A percentile compares a stretch with the other conserved stretches of the same genome.
phyloP scores from a whole-genome alignment of 257 asterid genomes.

The Asclepias syriaca region DNA sequence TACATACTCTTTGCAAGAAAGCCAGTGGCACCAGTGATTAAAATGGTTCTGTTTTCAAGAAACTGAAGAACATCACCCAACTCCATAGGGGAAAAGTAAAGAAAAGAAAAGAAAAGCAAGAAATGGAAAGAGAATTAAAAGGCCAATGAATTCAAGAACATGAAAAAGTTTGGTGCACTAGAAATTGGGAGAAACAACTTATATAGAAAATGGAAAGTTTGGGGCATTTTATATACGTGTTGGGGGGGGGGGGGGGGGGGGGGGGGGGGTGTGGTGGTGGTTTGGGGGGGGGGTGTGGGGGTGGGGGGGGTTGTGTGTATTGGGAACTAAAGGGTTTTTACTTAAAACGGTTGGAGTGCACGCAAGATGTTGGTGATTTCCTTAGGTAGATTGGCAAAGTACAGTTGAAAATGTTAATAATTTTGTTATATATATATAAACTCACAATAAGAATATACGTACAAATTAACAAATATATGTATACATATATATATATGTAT shows the following conservation, averaged over 20 bases:
- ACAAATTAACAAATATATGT: neutral
- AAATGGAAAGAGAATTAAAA: neutral
- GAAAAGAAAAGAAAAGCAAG: neutral
- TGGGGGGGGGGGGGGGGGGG: neutral
- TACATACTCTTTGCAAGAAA: slow-evolving; percentile 72
- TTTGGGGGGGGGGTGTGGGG: neutral
- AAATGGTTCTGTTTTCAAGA: slow-evolving; percentile 51
- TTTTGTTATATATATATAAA: neutral
- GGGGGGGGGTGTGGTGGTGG: no score
- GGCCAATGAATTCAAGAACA: neutral
- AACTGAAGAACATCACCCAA: slow-evolving; percentile 47
- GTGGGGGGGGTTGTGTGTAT: no score
- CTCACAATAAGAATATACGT: neutral
- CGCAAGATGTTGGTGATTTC: slow-evolving; percentile 7
- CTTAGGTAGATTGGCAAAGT: slow-evolving; percentile 11
- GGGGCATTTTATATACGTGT: slow-evolving; percentile 1
- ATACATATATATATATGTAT: neutral
- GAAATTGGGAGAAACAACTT: neutral
- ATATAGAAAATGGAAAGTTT: neutral
- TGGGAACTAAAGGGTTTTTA: neutral
- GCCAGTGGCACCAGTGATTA: slow-evolving; percentile 81
- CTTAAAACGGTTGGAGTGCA: slow-evolving; percentile 16
- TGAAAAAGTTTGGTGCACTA: neutral
- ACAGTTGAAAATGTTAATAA: neutral
- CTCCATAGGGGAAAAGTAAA: slow-evolving; percentile 40